Base-by-base conservation (phyloP, 2,329 filamentous ascomycete species). In the Sporothrix globosa region DNA sequence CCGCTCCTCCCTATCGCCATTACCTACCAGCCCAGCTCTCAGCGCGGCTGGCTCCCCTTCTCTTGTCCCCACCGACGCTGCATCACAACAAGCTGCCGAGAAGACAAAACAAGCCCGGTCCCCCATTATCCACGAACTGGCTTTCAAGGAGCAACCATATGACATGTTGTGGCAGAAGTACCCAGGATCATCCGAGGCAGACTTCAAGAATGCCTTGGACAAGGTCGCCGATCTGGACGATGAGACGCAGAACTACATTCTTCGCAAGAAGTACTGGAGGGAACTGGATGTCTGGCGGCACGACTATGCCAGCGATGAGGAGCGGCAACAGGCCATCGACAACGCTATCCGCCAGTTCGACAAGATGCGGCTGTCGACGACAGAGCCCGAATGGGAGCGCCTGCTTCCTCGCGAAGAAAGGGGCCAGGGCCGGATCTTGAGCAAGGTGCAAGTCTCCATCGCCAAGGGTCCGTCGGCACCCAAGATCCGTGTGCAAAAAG, bases 261-360 rank as follows among this genome's bases (percentile, higher is more conserved):
- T 90, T 74, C 83, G 84, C 72, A 87, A 86, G 78, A 79, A 82
- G 30, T 86, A 83, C 73, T 90, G 85, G 84, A 89, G 85, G 77
- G 88, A 90, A 73, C 82, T 90, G 17, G 87, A 90, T 74, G 86
- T 89, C 27, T 90, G 86, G 83, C 85, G 83, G 70, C 89, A 88
- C 76, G 80, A 85, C 39, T 90, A 90, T 75, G 80, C 81, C 58
- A 81, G 77, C 50, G 78, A 83, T 21, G 83, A 85, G 44, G 83
- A 88, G 72, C 85, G 88, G 41, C 82, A 92, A 76, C 80, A 83
- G 75, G 84, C 86, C 73, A 85, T 90, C 76, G 82, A 91, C 78
- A 84, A 88, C 74, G 88, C 88, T 17, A 82, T 89, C 70, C 84
- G 82, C 72, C 80, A 84, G 69, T 90, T 85, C 73, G 88, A 90